A percentile compares a stretch with the other conserved stretches of the same genome.
These are phyloP conservation scores for Apodospora peruviana DNA, from an alignment of 495 filamentous ascomycete species.

Conservation along the genomic window DNA sequence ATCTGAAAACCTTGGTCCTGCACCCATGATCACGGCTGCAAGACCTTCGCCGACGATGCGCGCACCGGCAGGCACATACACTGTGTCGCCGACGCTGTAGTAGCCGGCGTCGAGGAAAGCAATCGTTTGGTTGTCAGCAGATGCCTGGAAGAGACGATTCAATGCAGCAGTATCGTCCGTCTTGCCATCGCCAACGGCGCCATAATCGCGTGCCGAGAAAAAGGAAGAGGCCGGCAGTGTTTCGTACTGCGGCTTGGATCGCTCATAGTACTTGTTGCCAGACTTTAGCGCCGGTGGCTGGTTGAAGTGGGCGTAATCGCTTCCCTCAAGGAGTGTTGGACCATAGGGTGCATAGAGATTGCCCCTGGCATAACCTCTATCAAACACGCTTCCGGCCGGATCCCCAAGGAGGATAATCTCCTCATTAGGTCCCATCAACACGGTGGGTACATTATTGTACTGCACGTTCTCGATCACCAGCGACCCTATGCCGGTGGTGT, in stretches of 20 bases:
- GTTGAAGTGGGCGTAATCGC: constrained; percentile 7
- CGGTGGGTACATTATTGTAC: constrained; percentile 47
- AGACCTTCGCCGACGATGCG: constrained; percentile 42
- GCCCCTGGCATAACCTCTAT: constrained; percentile 20
- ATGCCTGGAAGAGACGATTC: constrained; percentile 16
- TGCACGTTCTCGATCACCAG: constrained; percentile 75
- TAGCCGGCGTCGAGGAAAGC: constrained; percentile 60
- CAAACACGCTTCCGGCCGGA: constrained; percentile 13
- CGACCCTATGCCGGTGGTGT: constrained; percentile 57
- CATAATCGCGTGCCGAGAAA: constrained; percentile 18
- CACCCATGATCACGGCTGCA: constrained; percentile 36
- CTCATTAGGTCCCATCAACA: constrained; percentile 46
- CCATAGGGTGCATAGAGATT: constrained; percentile 20
- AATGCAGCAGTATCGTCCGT: constrained; percentile 27
- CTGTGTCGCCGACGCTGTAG: constrained; percentile 34
- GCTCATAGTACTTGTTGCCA: constrained; percentile 52
- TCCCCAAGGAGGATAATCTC: constrained; percentile 40
- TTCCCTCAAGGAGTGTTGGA: constrained; percentile 13
- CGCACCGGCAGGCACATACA: constrained; percentile 48
- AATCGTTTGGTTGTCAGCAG: constrained; percentile 35
- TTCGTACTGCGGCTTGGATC: constrained; percentile 64
- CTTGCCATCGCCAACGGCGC: constrained; percentile 23
- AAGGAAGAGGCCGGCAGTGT: constrained; percentile 33
- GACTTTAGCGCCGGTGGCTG: constrained; percentile 23
- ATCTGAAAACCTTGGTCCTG: constrained; percentile 42